These are phyloP conservation scores for Breynia disticha DNA, from an alignment of 441 rosid genomes.

Conservation along the genomic window DNA sequence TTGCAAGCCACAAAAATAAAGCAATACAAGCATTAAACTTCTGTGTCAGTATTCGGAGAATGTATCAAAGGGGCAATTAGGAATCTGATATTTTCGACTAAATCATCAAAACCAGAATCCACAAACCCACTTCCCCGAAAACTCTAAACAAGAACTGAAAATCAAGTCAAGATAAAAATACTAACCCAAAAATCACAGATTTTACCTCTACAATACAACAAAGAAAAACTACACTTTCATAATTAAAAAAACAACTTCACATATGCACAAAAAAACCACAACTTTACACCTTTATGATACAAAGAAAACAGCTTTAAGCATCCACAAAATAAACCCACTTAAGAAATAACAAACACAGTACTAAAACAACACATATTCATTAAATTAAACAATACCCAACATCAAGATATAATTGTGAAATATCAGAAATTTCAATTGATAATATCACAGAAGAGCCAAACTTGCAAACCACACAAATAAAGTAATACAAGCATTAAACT, in stretches of 20 bases:
- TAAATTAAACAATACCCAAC: too few species aligned
- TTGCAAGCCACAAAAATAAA: slow-evolving; percentile 37
- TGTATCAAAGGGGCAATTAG: slow-evolving; percentile 20
- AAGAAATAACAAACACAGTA: too few species aligned
- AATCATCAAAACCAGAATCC: slow-evolving; percentile 24
- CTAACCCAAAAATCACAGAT: neutral
- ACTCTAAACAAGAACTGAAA: slow-evolving; percentile 9
- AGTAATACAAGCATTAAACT: slow-evolving; percentile 56
- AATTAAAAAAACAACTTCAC: too few species aligned
- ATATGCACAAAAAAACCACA: too few species aligned
- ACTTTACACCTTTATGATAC: too few species aligned
- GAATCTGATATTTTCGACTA: slow-evolving; percentile 19
- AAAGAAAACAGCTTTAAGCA: too few species aligned
- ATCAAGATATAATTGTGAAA: too few species aligned
- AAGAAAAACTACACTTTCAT: too few species aligned
- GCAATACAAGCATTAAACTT: slow-evolving; percentile 59
- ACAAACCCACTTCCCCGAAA: slow-evolving; percentile 28
- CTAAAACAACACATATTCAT: too few species aligned
- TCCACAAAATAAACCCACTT: too few species aligned
- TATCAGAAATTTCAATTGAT: neutral
- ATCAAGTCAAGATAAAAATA: neutral
- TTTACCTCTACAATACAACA: too few species aligned
- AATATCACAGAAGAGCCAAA: slow-evolving; percentile 61
- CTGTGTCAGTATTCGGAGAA: slow-evolving; percentile 42
- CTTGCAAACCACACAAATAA: slow-evolving; percentile 41